Base-by-base conservation (phyloP, 176 grass and related monocot species). In the Hsuehochloa calcarea region DNA sequence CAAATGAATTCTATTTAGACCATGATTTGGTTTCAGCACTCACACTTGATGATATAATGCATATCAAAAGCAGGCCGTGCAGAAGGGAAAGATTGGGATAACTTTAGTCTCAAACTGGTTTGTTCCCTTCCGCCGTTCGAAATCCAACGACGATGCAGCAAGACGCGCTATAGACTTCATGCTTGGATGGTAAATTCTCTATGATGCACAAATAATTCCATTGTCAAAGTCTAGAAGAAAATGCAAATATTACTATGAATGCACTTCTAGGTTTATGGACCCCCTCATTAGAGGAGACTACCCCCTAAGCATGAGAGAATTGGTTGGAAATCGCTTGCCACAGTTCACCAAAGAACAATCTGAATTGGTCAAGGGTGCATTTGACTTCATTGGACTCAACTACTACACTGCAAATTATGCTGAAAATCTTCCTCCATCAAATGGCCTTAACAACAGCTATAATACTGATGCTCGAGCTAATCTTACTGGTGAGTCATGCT, bases 381-480 rank as follows among this genome's bases (percentile, higher is more conserved):
- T 85, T 52, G 88, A 93, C 78, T 93, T 93, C 64, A 90, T 93
- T 44, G 91, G 92, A 29, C 31, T 93, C n/a, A 93, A 93, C 65
- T 93, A 93, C 79, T 91, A 91, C 85, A 83, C 84, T 70, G 7
- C 90, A 55, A 71, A 54, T 27, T 89, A 83, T 86, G 87, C 72
- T 14, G 7, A 37, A 23, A 40, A 43, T 20, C 52, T 87, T 86
- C 72, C 71, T 10, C 29, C 72, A 16, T 73, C 84, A 3, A 66
- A 90, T 70, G 78, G 41, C 26, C 55, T 81, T 10, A 65, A 75
- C 6, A 46, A 17, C 8, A 90, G 71, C 51, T 86, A 83, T 22
- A 54, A 31, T 14, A 90, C 66, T 0, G 87, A 89, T 89, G n/a
- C 52, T 19, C 41, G 50, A 54, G 47, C 35, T 44, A 85, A 86